Conservation (phyloP, 2,329 filamentous ascomycete genomes). For the Monosporascus sp. region DNA sequence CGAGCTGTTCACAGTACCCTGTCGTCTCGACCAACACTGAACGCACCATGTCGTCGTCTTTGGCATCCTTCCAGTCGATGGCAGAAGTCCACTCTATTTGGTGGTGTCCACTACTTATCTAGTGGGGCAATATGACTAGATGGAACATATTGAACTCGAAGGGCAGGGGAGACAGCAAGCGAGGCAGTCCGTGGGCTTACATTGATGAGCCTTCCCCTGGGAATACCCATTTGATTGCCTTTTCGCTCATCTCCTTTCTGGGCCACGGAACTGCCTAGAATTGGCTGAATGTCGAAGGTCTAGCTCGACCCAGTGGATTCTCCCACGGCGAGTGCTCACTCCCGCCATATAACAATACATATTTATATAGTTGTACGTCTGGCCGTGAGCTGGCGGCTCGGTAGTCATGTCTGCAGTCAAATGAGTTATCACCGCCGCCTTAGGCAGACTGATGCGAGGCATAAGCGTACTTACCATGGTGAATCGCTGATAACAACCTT, state of each 20-base stretch:
- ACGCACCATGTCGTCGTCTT: constrained; percentile 10
- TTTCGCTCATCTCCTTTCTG: constrained; percentile 4
- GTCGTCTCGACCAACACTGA: constrained; percentile 8
- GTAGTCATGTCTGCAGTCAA: constrained; percentile 18
- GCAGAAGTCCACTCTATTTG: constrained; percentile 14
- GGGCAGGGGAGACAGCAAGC: too few species aligned
- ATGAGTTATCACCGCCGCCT: too few species aligned
- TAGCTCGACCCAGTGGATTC: constrained; percentile 13
- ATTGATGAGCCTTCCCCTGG: constrained; percentile 4
- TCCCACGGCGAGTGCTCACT: constrained; percentile 5
- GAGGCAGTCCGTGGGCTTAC: constrained; percentile 3
- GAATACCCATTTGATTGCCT: constrained; percentile 12
- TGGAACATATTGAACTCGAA: too few species aligned
- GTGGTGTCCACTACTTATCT: too few species aligned
- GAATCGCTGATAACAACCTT: too few species aligned
- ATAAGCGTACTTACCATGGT: too few species aligned
- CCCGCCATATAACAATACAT: constrained; percentile 14
- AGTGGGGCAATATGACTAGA: too few species aligned
- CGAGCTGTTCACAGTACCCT: constrained; percentile 1
- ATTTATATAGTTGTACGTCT: constrained; percentile 16
- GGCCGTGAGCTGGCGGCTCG: constrained; percentile 9
- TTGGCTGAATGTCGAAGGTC: constrained; percentile 11
- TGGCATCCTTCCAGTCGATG: constrained; percentile 10
- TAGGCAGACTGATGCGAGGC: too few species aligned
- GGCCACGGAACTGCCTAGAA: not conserved